Conservation (phyloP, 1,139 yeast genomes). For the Taphrina confusa region DNA sequence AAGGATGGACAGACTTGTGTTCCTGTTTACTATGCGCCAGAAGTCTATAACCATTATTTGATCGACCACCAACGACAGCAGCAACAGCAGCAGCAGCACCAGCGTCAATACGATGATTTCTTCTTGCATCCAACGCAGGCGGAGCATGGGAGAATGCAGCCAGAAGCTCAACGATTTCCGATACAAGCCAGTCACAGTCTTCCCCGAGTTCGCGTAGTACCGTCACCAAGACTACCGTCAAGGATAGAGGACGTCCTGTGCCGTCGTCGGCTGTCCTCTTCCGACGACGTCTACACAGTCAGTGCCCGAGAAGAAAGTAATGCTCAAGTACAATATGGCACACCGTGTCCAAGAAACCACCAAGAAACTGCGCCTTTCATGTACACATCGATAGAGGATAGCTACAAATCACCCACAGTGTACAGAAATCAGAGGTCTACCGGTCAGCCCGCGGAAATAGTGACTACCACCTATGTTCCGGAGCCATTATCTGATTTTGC, state of each 20-base stretch:
- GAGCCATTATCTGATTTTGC: too few relatives aligned
- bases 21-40: conserved; percentile 7
- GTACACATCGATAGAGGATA: neutral
- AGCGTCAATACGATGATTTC: conserved; percentile 1
- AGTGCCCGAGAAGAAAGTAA: neutral
- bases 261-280: neutral
- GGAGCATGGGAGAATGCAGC: conserved; percentile 3
- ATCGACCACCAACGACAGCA: neutral
- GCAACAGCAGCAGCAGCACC: conserved; percentile 1
- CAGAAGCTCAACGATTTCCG: neutral
- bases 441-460: neutral
- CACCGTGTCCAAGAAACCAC: neutral
- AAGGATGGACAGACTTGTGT: conserved; percentile 3
- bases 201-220: neutral
- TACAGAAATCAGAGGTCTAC: neutral
- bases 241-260: neutral
- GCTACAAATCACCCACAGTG: neutral
- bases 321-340: neutral
- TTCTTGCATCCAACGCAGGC: neutral
- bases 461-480: neutral
- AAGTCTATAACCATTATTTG: conserved; percentile 1
- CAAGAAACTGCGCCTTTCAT: neutral
- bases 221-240: neutral
- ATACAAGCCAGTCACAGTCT: neutral
- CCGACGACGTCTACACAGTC: neutral